Base-by-base conservation (phyloP, 495 filamentous ascomycete genomes). In the Barbatosphaeria neglecta region DNA sequence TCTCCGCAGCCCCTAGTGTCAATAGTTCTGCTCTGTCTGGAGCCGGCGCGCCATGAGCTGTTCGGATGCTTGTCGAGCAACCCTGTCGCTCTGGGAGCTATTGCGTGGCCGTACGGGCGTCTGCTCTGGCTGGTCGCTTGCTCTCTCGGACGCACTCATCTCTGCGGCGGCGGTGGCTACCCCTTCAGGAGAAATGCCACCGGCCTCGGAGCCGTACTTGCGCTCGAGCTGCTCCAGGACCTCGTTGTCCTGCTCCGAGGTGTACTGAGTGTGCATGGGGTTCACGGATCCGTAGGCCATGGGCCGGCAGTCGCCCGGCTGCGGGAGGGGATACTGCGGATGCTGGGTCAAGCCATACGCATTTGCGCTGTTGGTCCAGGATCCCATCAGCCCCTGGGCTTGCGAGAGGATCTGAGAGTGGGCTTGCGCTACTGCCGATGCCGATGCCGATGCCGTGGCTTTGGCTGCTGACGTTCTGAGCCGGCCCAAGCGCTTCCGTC, bases 51-150 rank as follows among this genome's bases (percentile, higher is more conserved):
- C 54, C 39, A 69, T 58, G 50, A 69, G 50, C 48, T 68, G 60
- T 18, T 69, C 63, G 49, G 66, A 69, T 0, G 66, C 65, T 24
- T 68, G 64, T 16, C 62, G 61, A 3, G 67, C 67, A 10, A 71
- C 62, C 5, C 62, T 56, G 28, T 63, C 64, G 52, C 66, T 67
- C 38, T 51, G 58, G 8, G 51, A 57, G 41, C 60, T 59, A n/a
- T 44, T 49, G n/a, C 55, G 45, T 13, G 61, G 57, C 39, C 44
- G 48, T 23, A 20, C 52, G 45, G 50, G 24, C 41, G 53, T 46
- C 35, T 37, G 53, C 38, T 37, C 38, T 6, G 25, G 43, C 18
- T 31, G 39, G 4, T 54, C 45, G n/a, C 48, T 50, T 15, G 50
- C 39, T 18, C 59, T 50, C 22, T 47, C 40, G 47, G 65, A n/a